Base-by-base conservation (phyloP, 768 basidiomycete species). In the Pleurotus platypus region DNA sequence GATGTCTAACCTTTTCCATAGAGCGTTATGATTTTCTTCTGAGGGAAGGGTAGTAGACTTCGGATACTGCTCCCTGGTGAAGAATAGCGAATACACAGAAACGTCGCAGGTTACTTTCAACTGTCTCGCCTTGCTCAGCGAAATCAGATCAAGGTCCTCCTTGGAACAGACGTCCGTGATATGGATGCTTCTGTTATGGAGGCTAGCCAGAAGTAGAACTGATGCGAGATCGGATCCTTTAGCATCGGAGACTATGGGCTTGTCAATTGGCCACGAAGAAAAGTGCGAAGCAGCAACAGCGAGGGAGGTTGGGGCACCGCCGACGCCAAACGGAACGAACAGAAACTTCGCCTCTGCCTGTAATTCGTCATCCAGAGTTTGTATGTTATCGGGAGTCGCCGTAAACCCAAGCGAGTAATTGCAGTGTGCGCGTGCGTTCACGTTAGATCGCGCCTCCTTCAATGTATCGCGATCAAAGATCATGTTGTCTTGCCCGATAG, bases 71-170 rank as follows among this genome's bases (percentile, higher is more conserved):
- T 88, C 89, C 46, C 75, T 78, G 2, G 82, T 83, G 76, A 92
- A 95, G 83, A 97, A 98, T 54, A 99, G 75, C 15, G 92, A 82
- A 71, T 90, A 98, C 49, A 98, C 81, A 12, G 94, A 87, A 30
- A 97, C 92, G 63, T 99, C 97, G 70, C 96, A 98, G 2, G 96
- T 98, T 49, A 98, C 96, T 65, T 92, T 90, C 64, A 98, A 82
- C 11, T 90, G 79, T 75, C 94, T 95, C 42, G 88, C 87, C 75
- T 99, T 99, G 81, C 93, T 94, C 39, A 99, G 79, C 2, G 90
- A 87, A 67, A 99, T 98, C 57, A 99, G 75, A 27, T 89, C 77
- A 48, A 99, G 76, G 66, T 98, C 97, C 55, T 95, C 93, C 62
- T 83, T 81, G 60, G 80, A 89, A 60, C 86, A 86, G 30, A 98